A percentile compares a stretch with the other conserved stretches of the same genome.
Conservation (phyloP, 2,329 filamentous ascomycete species). For the Alternaria arbusti region DNA sequence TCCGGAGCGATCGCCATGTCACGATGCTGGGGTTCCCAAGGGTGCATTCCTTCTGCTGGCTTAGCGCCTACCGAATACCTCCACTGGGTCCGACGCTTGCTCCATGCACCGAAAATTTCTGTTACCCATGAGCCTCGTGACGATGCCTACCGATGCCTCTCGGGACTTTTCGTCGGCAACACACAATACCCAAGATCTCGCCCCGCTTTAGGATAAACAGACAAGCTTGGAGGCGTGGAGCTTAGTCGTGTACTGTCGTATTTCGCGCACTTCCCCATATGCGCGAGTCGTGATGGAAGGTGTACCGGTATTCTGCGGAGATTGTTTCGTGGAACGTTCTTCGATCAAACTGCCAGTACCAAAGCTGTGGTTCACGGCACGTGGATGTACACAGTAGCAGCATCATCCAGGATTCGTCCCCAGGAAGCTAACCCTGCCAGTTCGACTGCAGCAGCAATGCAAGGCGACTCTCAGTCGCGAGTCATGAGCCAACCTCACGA, state of each 20-base stretch:
- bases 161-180: slow-evolving; percentile 13
- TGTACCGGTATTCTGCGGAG: neutral
- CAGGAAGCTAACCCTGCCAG: neutral
- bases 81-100: slow-evolving; percentile 16
- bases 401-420: neutral
- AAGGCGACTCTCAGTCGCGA: neutral
- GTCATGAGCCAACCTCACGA: slow-evolving; percentile 1
- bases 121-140: slow-evolving; percentile 12
- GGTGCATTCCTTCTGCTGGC: neutral
- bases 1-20: slow-evolving; percentile 8
- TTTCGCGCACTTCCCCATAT: neutral
- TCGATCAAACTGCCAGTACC: neutral
- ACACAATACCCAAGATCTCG: neutral
- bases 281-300: neutral
- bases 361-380: neutral
- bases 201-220: slow-evolving; percentile 2
- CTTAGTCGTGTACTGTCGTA: slow-evolving; percentile 11
- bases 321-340: neutral
- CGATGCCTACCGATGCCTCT: neutral
- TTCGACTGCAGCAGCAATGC: neutral
- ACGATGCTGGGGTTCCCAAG: slow-evolving; percentile 4
- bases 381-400: neutral
- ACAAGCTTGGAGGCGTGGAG: neutral
- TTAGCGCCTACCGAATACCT: slow-evolving; percentile 5
- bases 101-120: slow-evolving; percentile 13